phyloP scores from a whole-genome alignment of 345 rosid species.

The Eucalyptus marginata region DNA sequence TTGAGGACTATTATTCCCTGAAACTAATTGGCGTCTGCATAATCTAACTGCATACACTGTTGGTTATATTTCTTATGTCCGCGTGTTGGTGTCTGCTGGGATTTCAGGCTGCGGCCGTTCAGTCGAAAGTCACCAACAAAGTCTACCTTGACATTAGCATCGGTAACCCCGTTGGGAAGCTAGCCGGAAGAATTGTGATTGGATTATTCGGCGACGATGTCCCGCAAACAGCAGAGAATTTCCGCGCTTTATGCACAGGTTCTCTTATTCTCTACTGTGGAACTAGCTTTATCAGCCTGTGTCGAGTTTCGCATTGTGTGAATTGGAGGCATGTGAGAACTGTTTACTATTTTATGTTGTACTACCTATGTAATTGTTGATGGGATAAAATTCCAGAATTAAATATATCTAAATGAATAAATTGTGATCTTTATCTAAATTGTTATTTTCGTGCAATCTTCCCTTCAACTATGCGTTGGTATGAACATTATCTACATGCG shows the following conservation, averaged over 20 bases:
- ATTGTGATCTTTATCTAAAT: not conserved
- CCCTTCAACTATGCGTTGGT: not conserved
- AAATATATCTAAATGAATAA: not conserved
- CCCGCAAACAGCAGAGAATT: constrained; percentile 90
- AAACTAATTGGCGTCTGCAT: not conserved
- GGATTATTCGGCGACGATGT: constrained; percentile 95
- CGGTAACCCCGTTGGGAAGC: constrained; percentile 87
- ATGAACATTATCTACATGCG: not conserved
- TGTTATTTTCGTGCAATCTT: not conserved
- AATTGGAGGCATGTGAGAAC: not conserved
- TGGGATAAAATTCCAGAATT: not conserved
- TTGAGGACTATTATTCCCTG: not conserved
- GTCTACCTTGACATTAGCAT: constrained; percentile 90
- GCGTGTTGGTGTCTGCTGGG: not conserved
- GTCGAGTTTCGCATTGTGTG: not conserved
- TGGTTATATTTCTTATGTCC: not conserved
- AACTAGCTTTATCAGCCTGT: no score
- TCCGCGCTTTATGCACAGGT: constrained; percentile 98
- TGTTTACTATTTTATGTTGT: no score
- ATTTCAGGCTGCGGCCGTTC: constrained; percentile 33
- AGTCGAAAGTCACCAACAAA: constrained; percentile 80
- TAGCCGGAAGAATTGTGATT: constrained; percentile 80
- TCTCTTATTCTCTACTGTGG: not conserved
- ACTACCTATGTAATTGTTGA: not conserved
- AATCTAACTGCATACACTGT: not conserved